Base-by-base conservation (phyloP, 495 filamentous ascomycete genomes). In the Terfezia claveryi region DNA sequence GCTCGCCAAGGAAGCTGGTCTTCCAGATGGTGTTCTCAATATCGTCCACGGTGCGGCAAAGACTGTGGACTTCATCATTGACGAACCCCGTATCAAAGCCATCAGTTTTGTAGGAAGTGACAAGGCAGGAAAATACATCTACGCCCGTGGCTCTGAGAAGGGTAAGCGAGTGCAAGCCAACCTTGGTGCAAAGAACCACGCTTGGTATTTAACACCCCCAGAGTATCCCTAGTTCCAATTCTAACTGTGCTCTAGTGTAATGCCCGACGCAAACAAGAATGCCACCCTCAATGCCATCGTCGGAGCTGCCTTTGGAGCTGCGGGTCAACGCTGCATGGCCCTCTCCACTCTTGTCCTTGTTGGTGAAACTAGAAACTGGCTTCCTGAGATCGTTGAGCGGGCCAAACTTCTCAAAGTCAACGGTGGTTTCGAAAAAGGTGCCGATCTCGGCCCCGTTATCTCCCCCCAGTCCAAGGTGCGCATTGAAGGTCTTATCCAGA, bases 231-330 rank as follows among this genome's bases (percentile, higher is more conserved):
- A 32, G 7, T 32, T 32, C 27, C 27, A 32, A 32, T 32, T 32
- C 27, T 32, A 32, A 32, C 27, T 32, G 4, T 32, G 27, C 27
- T 37, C 37, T 36, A 66, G 63, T 36, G 80, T 99, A 23, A 76
- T 96, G 58, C 91, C 92, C 1, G 91, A 99, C 72, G 85, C 82
- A 71, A 94, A 95, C 73, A 95, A 94, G 78, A 94, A 96, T 71
- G 88, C 94, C 36, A 81, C 92, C 56, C 70, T 99, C 55, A 95
- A 95, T 67, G 84, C 88, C 14, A 87, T 99, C 64, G 79, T 85
- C 12, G 91, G 91, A 50, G 91, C 91, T 55, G 91, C 91, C 20
- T 99, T 96, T 60, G 91, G 91, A 58, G 91, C 91, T 63, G 91
- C 91, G 56, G 91, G 91, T 41, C 91, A 99, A 74, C 77, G 91